phyloP scores from a whole-genome alignment of 805 yeast genomes.

The Yamadazyma scolyti region DNA sequence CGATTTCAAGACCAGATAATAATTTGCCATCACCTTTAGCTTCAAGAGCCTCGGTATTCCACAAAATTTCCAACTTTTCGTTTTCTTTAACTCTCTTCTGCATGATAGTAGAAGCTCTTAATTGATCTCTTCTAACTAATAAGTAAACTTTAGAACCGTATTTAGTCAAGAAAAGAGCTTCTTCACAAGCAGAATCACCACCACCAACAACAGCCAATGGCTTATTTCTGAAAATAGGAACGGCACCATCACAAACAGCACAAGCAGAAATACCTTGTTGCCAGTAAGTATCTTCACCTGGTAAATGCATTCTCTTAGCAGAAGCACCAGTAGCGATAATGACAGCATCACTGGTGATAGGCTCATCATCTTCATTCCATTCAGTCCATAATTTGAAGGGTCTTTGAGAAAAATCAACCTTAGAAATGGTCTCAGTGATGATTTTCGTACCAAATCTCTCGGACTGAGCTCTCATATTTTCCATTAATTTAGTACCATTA shows the following conservation, averaged over 20 bases:
- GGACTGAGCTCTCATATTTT: constrained; percentile 87
- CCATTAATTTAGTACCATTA: constrained; percentile 86
- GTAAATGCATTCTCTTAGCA: constrained; percentile 88
- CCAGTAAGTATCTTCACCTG: constrained; percentile 98
- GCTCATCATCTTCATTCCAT: constrained; percentile 87
- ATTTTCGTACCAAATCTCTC: constrained; percentile 86
- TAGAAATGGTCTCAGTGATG: constrained; percentile 91
- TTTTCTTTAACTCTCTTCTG: constrained; percentile 83
- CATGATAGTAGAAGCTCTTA: constrained; percentile 96
- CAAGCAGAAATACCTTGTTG: constrained; percentile 99
- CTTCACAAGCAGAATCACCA: constrained; percentile 99
- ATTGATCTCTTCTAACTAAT: constrained; percentile 88
- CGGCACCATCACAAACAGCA: constrained; percentile 99
- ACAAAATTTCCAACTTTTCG: constrained; percentile 87
- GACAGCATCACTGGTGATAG: constrained; percentile 88
- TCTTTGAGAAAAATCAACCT: constrained; percentile 79
- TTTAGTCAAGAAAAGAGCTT: constrained; percentile 93
- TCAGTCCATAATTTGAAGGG: constrained; percentile 98
- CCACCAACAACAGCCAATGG: constrained; percentile 98
- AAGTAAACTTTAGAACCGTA: constrained; percentile 95
- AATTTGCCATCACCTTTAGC: constrained; percentile 94
- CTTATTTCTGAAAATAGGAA: constrained; percentile 96
- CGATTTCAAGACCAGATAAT: constrained; percentile 58
- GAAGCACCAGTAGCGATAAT: constrained; percentile 97
- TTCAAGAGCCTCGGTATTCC: constrained; percentile 79